These are phyloP conservation scores for Phialocephala sp. DNA, from an alignment of 2,329 filamentous ascomycete genomes.

Conservation along the genomic window DNA sequence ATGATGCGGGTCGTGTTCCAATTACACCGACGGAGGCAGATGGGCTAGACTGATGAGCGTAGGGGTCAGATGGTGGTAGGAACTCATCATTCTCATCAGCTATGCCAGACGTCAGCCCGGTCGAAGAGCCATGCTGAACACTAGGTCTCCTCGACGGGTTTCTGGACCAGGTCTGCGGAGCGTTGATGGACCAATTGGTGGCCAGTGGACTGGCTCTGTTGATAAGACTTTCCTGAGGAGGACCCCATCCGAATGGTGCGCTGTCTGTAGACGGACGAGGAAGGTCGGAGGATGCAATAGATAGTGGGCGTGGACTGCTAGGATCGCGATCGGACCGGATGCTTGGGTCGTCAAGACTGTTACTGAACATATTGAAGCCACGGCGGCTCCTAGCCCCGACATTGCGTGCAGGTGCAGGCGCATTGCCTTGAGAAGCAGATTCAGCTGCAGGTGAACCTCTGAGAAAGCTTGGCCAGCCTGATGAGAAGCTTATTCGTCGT, in stretches of 20 bases:
- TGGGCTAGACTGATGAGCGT: conserved; percentile 57
- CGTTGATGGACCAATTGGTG: conserved; percentile 54
- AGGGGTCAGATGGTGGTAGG: conserved; percentile 57
- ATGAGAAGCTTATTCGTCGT: conserved; percentile 62
- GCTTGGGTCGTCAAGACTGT: conserved; percentile 51
- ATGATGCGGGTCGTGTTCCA: conserved; percentile 70
- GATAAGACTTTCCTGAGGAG: conserved; percentile 50
- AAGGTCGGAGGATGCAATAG: conserved; percentile 72
- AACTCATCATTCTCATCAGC: conserved; percentile 70
- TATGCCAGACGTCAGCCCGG: conserved; percentile 62
- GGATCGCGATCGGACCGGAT: conserved; percentile 60
- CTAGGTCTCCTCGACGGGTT: conserved; percentile 83
- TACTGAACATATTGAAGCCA: conserved; percentile 53
- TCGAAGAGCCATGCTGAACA: conserved; percentile 76
- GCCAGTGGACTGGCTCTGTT: conserved; percentile 59
- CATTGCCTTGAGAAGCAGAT: conserved; percentile 40
- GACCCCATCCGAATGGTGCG: conserved; percentile 72
- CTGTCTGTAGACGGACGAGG: conserved; percentile 82
- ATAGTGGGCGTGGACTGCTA: conserved; percentile 68
- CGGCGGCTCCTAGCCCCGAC: conserved; percentile 32
- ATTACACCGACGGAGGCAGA: conserved; percentile 70
- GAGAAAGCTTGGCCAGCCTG: conserved; percentile 56
- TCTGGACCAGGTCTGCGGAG: conserved; percentile 69
- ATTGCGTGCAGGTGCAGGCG: conserved; percentile 41
- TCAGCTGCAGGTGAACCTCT: conserved; percentile 37